phyloP scores from a whole-genome alignment of 306 rosid genomes.

The Quercus robur region DNA sequence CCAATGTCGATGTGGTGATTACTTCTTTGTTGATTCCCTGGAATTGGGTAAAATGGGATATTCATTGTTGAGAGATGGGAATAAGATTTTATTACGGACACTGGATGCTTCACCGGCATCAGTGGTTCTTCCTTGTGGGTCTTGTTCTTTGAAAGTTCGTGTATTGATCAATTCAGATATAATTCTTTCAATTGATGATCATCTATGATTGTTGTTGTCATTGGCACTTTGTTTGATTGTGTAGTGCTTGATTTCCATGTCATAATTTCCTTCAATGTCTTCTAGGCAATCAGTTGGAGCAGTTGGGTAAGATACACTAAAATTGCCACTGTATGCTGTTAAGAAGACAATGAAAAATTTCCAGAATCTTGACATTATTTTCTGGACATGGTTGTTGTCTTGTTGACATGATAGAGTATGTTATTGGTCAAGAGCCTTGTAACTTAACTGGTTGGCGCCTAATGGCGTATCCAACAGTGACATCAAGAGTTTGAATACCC shows the following conservation, averaged over 20 bases:
- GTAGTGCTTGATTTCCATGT: background rate
- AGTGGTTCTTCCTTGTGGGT: constrained; percentile 80
- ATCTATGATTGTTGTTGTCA: constrained; percentile 2
- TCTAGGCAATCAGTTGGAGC: background rate
- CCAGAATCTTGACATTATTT: too few relatives aligned
- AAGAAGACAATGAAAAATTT: background rate
- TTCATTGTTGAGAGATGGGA: constrained; percentile 48
- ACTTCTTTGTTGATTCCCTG: constrained; percentile 56
- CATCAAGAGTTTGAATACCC: too few relatives aligned
- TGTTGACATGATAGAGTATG: too few relatives aligned
- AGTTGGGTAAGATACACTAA: background rate
- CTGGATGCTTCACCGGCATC: constrained; percentile 56
- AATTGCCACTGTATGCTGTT: background rate
- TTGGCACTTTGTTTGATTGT: background rate
- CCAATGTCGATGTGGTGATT: constrained; percentile 89
- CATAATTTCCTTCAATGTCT: background rate
- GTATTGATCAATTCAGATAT: constrained; percentile 43
- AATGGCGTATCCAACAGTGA: too few relatives aligned
- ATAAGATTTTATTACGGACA: constrained; percentile 37
- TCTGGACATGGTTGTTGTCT: too few relatives aligned
- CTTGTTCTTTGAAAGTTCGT: constrained; percentile 79
- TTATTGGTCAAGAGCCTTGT: too few relatives aligned
- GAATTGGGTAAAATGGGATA: constrained; percentile 80
- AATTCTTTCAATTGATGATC: constrained; percentile 26
- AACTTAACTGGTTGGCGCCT: too few relatives aligned